These are phyloP conservation scores for Kodamaea fukazawae DNA, from an alignment of 805 yeast species.

Conservation along the genomic window DNA sequence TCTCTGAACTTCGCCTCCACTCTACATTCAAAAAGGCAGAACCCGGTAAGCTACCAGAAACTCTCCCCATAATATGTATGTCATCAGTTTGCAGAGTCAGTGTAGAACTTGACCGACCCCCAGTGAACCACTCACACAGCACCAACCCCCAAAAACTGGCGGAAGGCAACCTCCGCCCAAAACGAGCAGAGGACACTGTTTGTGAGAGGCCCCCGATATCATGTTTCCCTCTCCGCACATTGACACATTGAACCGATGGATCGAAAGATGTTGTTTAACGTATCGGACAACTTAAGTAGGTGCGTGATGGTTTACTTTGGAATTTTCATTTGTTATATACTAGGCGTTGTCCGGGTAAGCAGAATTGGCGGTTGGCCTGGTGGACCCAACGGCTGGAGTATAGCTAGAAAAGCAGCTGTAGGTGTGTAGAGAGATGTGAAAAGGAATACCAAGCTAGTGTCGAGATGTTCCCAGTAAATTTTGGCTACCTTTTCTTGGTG, in stretches of 20 bases:
- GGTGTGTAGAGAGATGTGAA: no score
- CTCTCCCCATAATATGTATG: no score
- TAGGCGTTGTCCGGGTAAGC: background rate
- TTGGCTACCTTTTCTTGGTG: background rate
- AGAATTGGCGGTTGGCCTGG: no score
- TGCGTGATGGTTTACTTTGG: conserved; percentile 3
- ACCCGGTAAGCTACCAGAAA: no score
- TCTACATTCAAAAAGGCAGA: no score
- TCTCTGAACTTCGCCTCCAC: no score
- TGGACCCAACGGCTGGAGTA: no score
- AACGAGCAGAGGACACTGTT: conserved; percentile 1
- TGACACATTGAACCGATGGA: conserved; percentile 49
- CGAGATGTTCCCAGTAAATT: no score
- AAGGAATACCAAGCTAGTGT: no score
- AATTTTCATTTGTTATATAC: background rate
- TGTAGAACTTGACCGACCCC: background rate
- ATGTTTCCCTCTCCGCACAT: conserved; percentile 36
- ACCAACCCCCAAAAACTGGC: conserved; percentile 2
- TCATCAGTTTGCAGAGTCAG: conserved; percentile 3
- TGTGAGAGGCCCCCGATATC: background rate
- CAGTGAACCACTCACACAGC: background rate
- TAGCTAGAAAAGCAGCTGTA: no score
- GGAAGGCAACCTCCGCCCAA: conserved; percentile 4
- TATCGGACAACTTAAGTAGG: conserved; percentile 47
- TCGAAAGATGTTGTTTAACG: conserved; percentile 27